Evolutionary conservation across 129 eudicot species (phyloP).

Genomic region (Apium graveolens): DNA sequence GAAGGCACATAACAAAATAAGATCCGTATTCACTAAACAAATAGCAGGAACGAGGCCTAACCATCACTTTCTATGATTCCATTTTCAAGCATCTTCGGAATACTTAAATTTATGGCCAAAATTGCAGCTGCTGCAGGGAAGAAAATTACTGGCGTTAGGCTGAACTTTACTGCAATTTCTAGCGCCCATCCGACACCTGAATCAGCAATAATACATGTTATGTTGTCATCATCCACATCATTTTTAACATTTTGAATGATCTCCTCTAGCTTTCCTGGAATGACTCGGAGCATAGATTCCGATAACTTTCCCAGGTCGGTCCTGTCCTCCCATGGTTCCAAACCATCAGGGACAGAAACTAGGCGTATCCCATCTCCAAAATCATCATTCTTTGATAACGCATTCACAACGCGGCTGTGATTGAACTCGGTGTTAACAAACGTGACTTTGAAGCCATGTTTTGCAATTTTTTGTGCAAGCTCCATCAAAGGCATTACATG

Average conservation of each 20-base stretch:
- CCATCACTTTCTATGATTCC: conserved; percentile 40
- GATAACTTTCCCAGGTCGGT: conserved; percentile 26
- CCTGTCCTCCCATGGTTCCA: conserved; percentile 56
- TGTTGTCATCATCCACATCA: conserved; percentile 8
- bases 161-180: conserved; percentile 32
- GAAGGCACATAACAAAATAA: too few relatives aligned
- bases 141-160: conserved; percentile 29
- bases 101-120: conserved; percentile 18
- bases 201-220: conserved; percentile 49
- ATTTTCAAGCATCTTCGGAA: conserved; percentile 27
- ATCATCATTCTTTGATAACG: conserved; percentile 17
- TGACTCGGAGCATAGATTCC: conserved; percentile 13
- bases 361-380: conserved; percentile 19
- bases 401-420: conserved; percentile 13
- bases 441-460: conserved; percentile 35
- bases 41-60: conserved; percentile 10
- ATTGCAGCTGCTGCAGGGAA: conserved; percentile 39
- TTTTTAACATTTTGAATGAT: conserved; percentile 28
- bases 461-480: conserved; percentile 18
- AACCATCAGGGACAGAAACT: conserved; percentile 47
- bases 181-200: conserved; percentile 30
- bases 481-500: conserved; percentile 61
- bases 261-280: conserved; percentile 30
- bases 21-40: background rate
- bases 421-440: conserved; percentile 22